Percentiles rank a stretch among this genome's conserved stretches.
phyloP scores from a whole-genome alignment of 2,329 filamentous ascomycete species.

The Metarhizium rileyi region DNA sequence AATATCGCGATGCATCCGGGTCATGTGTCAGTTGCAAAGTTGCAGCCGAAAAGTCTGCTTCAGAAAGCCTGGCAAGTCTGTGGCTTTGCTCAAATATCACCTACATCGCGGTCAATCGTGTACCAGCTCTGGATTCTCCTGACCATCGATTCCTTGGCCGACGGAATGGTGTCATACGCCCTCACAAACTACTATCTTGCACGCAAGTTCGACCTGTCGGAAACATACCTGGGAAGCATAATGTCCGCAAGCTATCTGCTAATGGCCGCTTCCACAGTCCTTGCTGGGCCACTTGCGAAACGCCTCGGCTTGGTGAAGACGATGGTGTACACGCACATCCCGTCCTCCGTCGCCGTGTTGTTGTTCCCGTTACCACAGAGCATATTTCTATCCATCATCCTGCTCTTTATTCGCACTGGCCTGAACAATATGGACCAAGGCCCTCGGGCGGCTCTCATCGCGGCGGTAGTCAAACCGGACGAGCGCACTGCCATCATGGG shows the following conservation, averaged over 20 bases:
- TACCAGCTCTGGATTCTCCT: constrained; percentile 57
- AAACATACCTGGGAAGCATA: constrained; percentile 51
- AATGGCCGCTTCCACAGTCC: constrained; percentile 41
- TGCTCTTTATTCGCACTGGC: constrained; percentile 50
- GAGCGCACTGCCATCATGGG: constrained; percentile 64
- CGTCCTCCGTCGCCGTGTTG: constrained; percentile 50
- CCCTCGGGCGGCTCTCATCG: constrained; percentile 55
- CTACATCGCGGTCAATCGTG: constrained; percentile 47
- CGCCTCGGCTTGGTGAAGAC: constrained; percentile 54
- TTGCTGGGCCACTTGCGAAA: constrained; percentile 47
- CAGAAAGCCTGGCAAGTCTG: neutral
- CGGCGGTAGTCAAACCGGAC: constrained; percentile 52
- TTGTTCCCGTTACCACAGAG: constrained; percentile 46
- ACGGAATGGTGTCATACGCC: constrained; percentile 53
- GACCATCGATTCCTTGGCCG: constrained; percentile 53
- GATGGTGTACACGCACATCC: constrained; percentile 54
- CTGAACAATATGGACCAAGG: constrained; percentile 64
- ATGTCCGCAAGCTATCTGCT: constrained; percentile 45
- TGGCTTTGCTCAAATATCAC: constrained; percentile 44
- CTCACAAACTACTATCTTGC: constrained; percentile 51
- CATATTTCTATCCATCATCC: constrained; percentile 40
- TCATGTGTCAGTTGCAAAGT: no score
- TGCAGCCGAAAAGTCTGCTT: no score
- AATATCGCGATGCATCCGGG: no score
- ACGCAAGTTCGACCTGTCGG: constrained; percentile 42